Conservation (phyloP, 2,329 filamentous ascomycete species). For the Paraphoma chrysanthemicola region DNA sequence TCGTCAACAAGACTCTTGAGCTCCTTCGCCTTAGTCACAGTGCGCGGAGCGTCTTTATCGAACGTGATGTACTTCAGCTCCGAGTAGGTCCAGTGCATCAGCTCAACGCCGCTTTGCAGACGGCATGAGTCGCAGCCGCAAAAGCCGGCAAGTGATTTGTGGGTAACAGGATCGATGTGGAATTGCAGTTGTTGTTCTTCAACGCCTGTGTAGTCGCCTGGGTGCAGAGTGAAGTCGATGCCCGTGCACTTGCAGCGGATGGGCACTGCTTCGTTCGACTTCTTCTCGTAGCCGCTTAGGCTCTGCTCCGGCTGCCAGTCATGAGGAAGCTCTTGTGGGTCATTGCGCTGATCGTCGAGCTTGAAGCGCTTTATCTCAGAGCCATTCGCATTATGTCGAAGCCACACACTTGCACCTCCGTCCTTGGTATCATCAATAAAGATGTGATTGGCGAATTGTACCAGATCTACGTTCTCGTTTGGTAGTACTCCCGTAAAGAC, state of each 20-base stretch:
- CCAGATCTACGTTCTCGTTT: conserved; percentile 39
- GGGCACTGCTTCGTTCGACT: conserved; percentile 35
- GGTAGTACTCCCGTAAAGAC: conserved; percentile 51
- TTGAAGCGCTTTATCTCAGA: conserved; percentile 29
- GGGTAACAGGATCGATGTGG: conserved; percentile 53
- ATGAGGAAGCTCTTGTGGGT: conserved; percentile 28
- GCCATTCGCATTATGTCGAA: conserved; percentile 48
- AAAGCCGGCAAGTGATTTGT: conserved; percentile 50
- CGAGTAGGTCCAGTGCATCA: conserved; percentile 57
- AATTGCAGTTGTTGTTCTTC: conserved; percentile 46
- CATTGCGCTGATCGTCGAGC: conserved; percentile 12
- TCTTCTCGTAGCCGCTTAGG: conserved; percentile 15
- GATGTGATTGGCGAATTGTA: conserved; percentile 47
- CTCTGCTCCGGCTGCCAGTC: conserved; percentile 37
- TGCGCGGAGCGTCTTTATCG: conserved; percentile 10
- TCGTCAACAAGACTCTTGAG: conserved; percentile 48
- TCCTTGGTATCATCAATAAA: conserved; percentile 61
- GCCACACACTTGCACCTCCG: conserved; percentile 59
- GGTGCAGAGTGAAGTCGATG: conserved; percentile 51
- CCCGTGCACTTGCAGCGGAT: conserved; percentile 58
- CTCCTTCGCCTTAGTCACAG: conserved; percentile 36
- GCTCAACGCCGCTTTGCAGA: conserved; percentile 50
- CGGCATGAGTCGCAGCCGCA: conserved; percentile 60
- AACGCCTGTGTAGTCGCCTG: conserved; percentile 34
- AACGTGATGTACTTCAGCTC: conserved; percentile 52